Evolutionary conservation across 2,329 filamentous ascomycete species (phyloP).

Genomic region (Fusarium globosum): DNA sequence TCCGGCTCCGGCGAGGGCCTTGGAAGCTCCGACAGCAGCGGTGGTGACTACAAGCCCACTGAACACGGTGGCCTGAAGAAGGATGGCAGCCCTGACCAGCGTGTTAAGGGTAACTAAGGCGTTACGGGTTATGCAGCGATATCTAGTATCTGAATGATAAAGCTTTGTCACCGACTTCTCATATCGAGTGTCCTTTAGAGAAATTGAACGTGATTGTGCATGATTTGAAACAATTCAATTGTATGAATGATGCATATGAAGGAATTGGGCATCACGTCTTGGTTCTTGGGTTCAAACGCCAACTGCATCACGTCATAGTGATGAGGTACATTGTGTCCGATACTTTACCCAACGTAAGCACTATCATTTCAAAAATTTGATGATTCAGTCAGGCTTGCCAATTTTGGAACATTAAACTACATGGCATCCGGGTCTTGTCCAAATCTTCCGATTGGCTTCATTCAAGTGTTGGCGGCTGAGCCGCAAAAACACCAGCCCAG

Average conservation of each 20-base stretch:
- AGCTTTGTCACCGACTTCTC: not conserved
- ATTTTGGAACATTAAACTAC: not conserved
- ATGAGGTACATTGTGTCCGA: not conserved
- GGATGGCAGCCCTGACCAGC: conserved; percentile 25
- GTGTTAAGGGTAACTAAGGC: conserved; percentile 26
- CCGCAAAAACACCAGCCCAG: not conserved
- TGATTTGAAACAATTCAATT: accelerated
- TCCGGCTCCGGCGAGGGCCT: conserved; percentile 1
- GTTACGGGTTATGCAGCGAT: not conserved
- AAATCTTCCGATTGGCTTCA: not conserved
- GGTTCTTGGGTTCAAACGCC: too few relatives aligned
- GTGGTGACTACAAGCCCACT: conserved; percentile 29
- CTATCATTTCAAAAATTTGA: too few relatives aligned
- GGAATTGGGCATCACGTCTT: accelerated
- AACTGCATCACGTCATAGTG: not conserved
- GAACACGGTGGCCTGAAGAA: conserved; percentile 29
- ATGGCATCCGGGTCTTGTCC: not conserved
- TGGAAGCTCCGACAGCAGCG: conserved; percentile 4
- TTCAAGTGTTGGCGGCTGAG: not conserved
- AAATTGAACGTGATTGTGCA: accelerated
- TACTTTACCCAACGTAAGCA: not conserved
- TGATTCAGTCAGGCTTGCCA: too few relatives aligned
- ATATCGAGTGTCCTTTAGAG: accelerated
- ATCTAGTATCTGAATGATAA: not conserved
- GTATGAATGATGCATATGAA: accelerated